Percentiles rank a stretch among this genome's conserved stretches.
These are phyloP conservation scores for Solanum medicagineum DNA, from an alignment of 257 asterid genomes.

Conservation along the genomic window DNA sequence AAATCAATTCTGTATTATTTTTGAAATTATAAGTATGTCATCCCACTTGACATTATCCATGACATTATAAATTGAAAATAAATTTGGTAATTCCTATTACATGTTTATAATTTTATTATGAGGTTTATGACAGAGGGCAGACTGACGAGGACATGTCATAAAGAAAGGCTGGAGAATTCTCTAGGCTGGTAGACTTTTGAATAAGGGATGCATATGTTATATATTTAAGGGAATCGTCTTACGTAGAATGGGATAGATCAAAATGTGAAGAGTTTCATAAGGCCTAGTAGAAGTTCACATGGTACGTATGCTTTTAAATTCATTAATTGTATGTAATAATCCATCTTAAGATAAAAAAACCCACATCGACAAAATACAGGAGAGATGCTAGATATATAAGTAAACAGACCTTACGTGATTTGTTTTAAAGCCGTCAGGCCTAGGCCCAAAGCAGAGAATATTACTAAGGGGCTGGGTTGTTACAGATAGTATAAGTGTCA, in stretches of 20 bases:
- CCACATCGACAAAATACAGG: too few species aligned
- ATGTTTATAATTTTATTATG: background rate
- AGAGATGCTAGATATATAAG: too few species aligned
- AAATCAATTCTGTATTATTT: background rate
- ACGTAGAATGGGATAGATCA: background rate
- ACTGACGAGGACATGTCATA: background rate
- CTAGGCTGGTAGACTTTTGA: background rate
- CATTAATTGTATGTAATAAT: background rate
- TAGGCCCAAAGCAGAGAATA: too few species aligned
- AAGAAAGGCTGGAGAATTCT: background rate
- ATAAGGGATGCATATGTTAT: background rate
- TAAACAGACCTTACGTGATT: too few species aligned
- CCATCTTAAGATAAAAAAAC: too few species aligned
- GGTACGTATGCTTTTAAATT: background rate
- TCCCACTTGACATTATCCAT: background rate
- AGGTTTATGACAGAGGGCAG: background rate
- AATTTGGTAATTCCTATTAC: background rate
- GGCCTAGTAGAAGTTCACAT: background rate
- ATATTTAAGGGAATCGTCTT: background rate
- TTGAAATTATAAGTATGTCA: background rate
- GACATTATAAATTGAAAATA: background rate
- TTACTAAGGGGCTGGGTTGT: too few species aligned
- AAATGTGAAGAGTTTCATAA: background rate
- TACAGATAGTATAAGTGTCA: too few species aligned
- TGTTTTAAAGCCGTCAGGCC: too few species aligned